phyloP scores from a whole-genome alignment of 495 filamentous ascomycete species.

The Rusavskia elegans region DNA sequence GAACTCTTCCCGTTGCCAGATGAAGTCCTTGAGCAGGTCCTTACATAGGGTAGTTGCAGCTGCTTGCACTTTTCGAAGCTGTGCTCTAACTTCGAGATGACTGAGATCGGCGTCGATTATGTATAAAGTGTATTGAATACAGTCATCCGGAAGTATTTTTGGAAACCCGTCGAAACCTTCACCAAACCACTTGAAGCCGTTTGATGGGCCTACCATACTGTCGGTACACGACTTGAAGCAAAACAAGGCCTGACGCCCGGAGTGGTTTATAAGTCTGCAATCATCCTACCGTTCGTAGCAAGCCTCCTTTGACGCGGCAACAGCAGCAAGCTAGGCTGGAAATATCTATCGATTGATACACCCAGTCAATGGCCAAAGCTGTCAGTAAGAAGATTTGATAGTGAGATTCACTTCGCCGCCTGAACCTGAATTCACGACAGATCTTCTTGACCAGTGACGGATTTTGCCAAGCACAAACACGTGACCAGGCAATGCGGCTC shows the following conservation, averaged over 20 bases:
- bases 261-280: no score
- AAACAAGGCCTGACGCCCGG: not conserved
- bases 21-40: constrained; percentile 59
- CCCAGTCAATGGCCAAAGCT: no score
- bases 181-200: constrained; percentile 29
- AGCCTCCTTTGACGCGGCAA: no score
- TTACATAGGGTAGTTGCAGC: constrained; percentile 45
- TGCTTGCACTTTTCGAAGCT: constrained; percentile 55
- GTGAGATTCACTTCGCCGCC: no score
- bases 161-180: constrained; percentile 11
- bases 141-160: constrained; percentile 59
- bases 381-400: no score
- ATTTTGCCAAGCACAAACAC: no score
- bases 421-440: no score
- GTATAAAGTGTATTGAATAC: constrained; percentile 73
- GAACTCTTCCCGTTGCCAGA: constrained; percentile 86
- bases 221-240: constrained; percentile 2
- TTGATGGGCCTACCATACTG: constrained; percentile 14
- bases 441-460: no score
- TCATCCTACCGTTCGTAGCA: no score
- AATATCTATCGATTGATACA: no score
- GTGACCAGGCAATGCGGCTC: not conserved
- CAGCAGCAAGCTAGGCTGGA: no score
- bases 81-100: constrained; percentile 34
- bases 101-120: constrained; percentile 38